These are phyloP conservation scores for Penicillium sp. DNA, from an alignment of 2,329 filamentous ascomycete genomes.

Conservation along the genomic window DNA sequence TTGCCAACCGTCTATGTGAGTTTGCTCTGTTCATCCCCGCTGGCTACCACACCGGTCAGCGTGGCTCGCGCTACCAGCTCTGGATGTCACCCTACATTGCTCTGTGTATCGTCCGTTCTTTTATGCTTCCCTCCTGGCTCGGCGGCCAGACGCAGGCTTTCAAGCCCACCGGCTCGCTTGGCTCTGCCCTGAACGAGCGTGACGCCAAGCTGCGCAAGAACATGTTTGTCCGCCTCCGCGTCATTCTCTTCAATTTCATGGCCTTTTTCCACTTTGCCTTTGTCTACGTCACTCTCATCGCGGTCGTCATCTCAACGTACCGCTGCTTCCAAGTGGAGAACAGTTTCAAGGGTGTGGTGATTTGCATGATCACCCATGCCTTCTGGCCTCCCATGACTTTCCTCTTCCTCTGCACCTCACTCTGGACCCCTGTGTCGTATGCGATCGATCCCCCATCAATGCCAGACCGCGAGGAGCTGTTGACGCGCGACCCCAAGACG, in stretches of 20 bases:
- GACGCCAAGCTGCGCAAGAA: conserved; percentile 38
- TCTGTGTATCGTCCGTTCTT: conserved; percentile 52
- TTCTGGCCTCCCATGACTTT: conserved; percentile 59
- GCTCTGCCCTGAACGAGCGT: conserved; percentile 54
- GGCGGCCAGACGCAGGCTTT: conserved; percentile 55
- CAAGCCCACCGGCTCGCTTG: conserved; percentile 55
- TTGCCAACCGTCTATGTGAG: conserved; percentile 52
- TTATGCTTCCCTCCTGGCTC: conserved; percentile 54
- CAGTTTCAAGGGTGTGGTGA: conserved; percentile 39
- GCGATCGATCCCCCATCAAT: conserved; percentile 55
- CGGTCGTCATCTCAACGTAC: conserved; percentile 47
- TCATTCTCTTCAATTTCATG: conserved; percentile 52
- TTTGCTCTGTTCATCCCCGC: conserved; percentile 54
- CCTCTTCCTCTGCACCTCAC: conserved; percentile 49
- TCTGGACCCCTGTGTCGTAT: conserved; percentile 57
- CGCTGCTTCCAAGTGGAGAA: conserved; percentile 43
- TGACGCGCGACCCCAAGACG: conserved; percentile 48
- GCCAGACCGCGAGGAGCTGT: conserved; percentile 53
- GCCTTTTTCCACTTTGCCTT: conserved; percentile 51
- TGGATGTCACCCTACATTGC: conserved; percentile 61
- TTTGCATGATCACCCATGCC: conserved; percentile 54
- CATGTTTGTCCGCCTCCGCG: conserved; percentile 49
- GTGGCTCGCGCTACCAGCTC: conserved; percentile 51
- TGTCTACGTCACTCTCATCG: conserved; percentile 49
- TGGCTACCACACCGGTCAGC: conserved; percentile 55